Evolutionary conservation across 169 alveolate species (phyloP).

Genomic region (Plasmodium berghei): DNA sequence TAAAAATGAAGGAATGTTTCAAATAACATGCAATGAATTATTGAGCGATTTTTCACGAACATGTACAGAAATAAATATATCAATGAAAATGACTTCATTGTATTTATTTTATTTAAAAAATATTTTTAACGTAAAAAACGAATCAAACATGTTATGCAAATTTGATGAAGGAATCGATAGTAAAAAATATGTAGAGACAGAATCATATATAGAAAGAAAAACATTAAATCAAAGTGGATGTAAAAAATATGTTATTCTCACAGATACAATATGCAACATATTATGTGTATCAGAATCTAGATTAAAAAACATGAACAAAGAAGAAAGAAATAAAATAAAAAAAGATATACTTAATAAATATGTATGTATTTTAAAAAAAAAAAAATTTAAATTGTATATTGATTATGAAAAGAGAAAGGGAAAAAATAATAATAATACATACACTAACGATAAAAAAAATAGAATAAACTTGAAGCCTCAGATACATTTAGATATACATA

Average conservation of each 20-base stretch:
- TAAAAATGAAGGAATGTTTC: constrained; percentile 65
- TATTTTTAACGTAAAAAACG: not conserved
- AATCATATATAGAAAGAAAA: not conserved
- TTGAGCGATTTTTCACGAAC: constrained; percentile 35
- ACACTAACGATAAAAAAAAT: constrained; percentile 31
- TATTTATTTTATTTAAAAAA: constrained; percentile 47
- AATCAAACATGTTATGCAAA: not conserved
- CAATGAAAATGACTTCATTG: constrained; percentile 29
- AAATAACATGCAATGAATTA: constrained; percentile 27
- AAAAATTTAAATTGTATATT: constrained; percentile 45
- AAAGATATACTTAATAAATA: constrained; percentile 12
- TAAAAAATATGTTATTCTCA: constrained; percentile 53
- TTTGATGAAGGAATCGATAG: not conserved
- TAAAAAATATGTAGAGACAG: not conserved
- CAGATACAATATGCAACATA: constrained; percentile 52
- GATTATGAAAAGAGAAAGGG: constrained; percentile 29
- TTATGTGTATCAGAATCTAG: constrained; percentile 49
- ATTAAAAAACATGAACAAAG: not conserved
- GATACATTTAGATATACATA: constrained; percentile 48
- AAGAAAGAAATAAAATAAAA: constrained; percentile 25
- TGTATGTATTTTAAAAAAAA: constrained; percentile 55
- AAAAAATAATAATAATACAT: not conserved
- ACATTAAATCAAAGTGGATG: constrained; percentile 2
- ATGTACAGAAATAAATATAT: constrained; percentile 12
- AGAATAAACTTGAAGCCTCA: constrained; percentile 18